phyloP scores from a whole-genome alignment of 2,329 filamentous ascomycete species.

The Alternaria sp. region DNA sequence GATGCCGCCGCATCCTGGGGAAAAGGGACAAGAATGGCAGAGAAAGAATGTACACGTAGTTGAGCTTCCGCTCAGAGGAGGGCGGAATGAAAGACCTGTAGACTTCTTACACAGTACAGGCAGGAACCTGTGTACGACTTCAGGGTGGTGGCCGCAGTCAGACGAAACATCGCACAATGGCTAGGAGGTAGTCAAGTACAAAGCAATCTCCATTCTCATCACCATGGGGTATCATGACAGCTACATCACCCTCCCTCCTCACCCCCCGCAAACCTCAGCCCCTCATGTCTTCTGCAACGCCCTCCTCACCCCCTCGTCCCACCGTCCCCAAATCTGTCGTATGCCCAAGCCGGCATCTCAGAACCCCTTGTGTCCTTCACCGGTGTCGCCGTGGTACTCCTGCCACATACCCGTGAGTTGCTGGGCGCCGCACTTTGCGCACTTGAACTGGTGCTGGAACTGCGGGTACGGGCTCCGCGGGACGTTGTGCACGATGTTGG shows the following conservation, averaged over 20 bases:
- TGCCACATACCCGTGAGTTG: conserved; percentile 7
- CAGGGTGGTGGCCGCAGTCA: conserved; percentile 29
- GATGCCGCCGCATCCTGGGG: background rate
- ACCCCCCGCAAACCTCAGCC: background rate
- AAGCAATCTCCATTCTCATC: background rate
- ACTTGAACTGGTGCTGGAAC: conserved; percentile 4
- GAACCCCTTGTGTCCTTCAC: background rate
- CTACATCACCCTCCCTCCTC: background rate
- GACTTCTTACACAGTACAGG: conserved; percentile 27
- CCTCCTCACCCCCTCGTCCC: background rate
- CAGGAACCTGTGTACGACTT: conserved; percentile 28
- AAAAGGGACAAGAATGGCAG: conserved; percentile 7
- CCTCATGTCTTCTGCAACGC: background rate
- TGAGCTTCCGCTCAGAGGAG: conserved; percentile 1
- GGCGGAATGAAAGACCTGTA: background rate
- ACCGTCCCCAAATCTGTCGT: background rate
- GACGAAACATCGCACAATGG: background rate
- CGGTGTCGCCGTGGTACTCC: conserved; percentile 1
- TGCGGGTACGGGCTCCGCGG: conserved; percentile 7
- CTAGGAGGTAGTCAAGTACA: background rate
- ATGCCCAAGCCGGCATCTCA: background rate
- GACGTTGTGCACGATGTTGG: background rate
- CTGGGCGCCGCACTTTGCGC: conserved; percentile 3
- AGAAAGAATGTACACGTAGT: background rate
- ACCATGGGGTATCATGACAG: background rate